Evolutionary conservation across 2,329 filamentous ascomycete species (phyloP).

Genomic region (Fusarium haematococcum): DNA sequence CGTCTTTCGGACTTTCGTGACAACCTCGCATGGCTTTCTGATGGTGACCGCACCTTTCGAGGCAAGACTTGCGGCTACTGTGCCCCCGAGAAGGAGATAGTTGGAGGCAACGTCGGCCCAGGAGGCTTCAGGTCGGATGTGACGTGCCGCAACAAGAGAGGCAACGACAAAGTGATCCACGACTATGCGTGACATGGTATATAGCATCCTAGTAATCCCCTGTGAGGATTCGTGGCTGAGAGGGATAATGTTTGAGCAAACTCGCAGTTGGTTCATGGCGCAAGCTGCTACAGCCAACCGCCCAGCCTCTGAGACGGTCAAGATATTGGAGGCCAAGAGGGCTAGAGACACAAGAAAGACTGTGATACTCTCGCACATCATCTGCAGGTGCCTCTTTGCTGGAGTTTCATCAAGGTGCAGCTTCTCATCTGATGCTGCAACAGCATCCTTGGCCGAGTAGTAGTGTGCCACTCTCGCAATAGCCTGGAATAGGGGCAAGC

Average conservation of each 20-base stretch:
- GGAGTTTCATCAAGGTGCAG: neutral
- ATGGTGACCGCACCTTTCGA: neutral
- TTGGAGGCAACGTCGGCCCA: neutral
- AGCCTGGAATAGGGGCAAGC: slow-evolving; percentile 31
- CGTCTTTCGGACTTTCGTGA: neutral
- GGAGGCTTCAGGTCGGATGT: neutral
- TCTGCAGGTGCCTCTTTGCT: slow-evolving; percentile 12
- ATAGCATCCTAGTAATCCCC: neutral
- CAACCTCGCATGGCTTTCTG: neutral
- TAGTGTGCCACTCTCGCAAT: slow-evolving; percentile 33
- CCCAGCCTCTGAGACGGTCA: slow-evolving; percentile 23
- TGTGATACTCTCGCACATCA: slow-evolving; percentile 11
- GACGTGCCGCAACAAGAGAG: slow-evolving; percentile 1
- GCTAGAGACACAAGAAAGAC: slow-evolving; percentile 16
- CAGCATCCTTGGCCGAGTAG: slow-evolving; percentile 29
- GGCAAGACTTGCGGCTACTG: slow-evolving; percentile 7
- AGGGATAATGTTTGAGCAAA: slow-evolving; percentile 1
- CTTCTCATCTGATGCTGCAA: slow-evolving; percentile 12
- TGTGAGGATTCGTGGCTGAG: neutral
- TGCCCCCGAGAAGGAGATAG: slow-evolving; percentile 17
- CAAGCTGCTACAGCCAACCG: slow-evolving; percentile 29
- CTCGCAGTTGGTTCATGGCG: slow-evolving; percentile 20
- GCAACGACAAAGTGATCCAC: slow-evolving; percentile 7
- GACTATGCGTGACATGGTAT: slow-evolving; percentile 3
- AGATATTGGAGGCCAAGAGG: neutral